Evolutionary conservation across 2,329 filamentous ascomycete genomes (phyloP).

Genomic region (Stagonosporopsis cucurbitacearum): DNA sequence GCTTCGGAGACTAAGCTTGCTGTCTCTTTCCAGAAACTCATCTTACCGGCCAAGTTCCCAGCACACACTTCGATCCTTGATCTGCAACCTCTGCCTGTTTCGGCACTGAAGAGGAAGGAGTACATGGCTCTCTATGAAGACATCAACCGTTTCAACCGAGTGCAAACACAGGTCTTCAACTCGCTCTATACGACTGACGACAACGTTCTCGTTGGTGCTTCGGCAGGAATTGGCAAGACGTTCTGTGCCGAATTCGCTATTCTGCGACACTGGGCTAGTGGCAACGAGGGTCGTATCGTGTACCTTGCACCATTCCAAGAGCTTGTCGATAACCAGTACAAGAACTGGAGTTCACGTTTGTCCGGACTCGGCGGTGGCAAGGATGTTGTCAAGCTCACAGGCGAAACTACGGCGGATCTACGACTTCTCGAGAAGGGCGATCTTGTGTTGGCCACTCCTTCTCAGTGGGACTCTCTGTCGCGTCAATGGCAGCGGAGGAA

Average conservation of each 20-base stretch:
- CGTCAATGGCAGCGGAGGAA: constrained; percentile 96
- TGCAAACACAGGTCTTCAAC: constrained; percentile 97
- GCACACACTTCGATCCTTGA: constrained; percentile 91
- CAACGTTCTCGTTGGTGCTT: constrained; percentile 91
- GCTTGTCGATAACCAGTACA: constrained; percentile 79
- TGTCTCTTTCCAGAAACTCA: constrained; percentile 92
- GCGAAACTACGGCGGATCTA: constrained; percentile 88
- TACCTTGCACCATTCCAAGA: constrained; percentile 97
- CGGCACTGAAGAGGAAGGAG: constrained; percentile 85
- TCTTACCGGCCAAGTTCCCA: constrained; percentile 93
- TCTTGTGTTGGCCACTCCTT: constrained; percentile 87
- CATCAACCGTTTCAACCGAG: constrained; percentile 92
- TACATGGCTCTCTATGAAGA: constrained; percentile 81
- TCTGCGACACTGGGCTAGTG: constrained; percentile 82
- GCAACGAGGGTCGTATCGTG: constrained; percentile 77
- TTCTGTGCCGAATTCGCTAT: constrained; percentile 95
- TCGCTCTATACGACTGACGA: constrained; percentile 89
- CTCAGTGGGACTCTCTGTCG: constrained; percentile 95
- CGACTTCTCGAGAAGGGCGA: constrained; percentile 88
- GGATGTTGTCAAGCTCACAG: constrained; percentile 88
- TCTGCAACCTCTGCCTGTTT: constrained; percentile 86
- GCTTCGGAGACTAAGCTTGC: constrained; percentile 92
- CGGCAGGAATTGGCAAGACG: constrained; percentile 94
- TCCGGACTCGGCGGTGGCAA: constrained; percentile 78
- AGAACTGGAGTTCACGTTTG: constrained; percentile 86